A percentile compares a stretch with the other conserved stretches of the same genome.
Evolutionary conservation across 2,329 filamentous ascomycete species (phyloP).

Genomic region (Ascochyta rabiei): DNA sequence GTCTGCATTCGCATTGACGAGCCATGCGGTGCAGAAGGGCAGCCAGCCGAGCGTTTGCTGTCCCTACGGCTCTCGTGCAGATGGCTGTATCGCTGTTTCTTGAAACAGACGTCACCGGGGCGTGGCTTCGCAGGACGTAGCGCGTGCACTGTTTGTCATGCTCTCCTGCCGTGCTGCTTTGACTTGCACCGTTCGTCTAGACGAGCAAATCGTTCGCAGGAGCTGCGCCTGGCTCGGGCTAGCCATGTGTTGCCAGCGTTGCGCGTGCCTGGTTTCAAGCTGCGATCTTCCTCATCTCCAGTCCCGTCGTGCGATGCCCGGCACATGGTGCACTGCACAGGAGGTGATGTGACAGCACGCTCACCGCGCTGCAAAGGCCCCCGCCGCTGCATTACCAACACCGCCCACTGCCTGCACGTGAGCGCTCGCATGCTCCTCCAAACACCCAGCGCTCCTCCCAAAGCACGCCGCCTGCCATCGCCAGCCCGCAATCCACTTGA

Average conservation of each 20-base stretch:
- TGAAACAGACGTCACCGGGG: constrained; percentile 34
- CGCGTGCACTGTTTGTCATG: constrained; percentile 20
- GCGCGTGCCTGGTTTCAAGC: constrained; percentile 10
- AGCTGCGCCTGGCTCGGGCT: constrained; percentile 7
- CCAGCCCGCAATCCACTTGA: constrained; percentile 29
- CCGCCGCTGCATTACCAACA: constrained; percentile 18
- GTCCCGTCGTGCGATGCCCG: not conserved
- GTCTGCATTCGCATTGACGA: constrained; percentile 9
- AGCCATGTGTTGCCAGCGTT: constrained; percentile 6
- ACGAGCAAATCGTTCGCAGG: constrained; percentile 16
- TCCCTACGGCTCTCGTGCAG: not conserved
- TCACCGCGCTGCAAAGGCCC: not conserved
- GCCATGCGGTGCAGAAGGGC: constrained; percentile 4
- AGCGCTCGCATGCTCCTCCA: constrained; percentile 25
- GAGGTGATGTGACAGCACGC: not conserved
- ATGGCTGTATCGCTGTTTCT: too few species aligned
- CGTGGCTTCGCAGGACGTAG: constrained; percentile 17
- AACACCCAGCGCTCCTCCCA: not conserved
- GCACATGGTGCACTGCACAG: not conserved
- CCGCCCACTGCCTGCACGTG: constrained; percentile 28
- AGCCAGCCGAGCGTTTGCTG: constrained; percentile 6
- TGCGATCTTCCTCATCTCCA: constrained; percentile 6
- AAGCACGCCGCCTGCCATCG: constrained; percentile 22
- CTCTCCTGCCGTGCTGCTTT: constrained; percentile 14
- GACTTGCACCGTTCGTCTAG: not conserved